Evolutionary conservation across 83 land plant species (phyloP).

Genomic region (Isoetes engelmannii): DNA sequence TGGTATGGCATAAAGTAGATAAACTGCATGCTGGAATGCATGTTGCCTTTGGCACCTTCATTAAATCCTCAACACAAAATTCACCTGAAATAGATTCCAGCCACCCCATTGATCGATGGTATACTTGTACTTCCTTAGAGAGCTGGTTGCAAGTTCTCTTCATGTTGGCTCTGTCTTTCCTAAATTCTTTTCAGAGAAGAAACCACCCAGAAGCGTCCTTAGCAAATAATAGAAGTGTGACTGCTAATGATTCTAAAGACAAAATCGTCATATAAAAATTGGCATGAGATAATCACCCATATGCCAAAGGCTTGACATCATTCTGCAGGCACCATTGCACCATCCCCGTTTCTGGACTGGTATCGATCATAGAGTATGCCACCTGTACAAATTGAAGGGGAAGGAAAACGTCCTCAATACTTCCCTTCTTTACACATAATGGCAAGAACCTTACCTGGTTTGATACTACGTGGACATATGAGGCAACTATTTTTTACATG

Average conservation of each 20-base stretch:
- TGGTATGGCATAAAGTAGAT: constrained; percentile 3
- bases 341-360: constrained; percentile 33
- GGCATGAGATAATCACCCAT: constrained; percentile 27
- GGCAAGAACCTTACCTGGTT: no score
- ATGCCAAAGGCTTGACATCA: constrained; percentile 31
- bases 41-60: background rate
- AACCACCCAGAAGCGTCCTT: constrained; percentile 39
- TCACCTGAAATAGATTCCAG: constrained; percentile 35
- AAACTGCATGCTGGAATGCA: background rate
- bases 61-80: background rate
- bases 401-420: no score
- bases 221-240: background rate
- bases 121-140: constrained; percentile 30
- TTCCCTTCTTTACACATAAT: no score
- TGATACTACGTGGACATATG: constrained; percentile 6
- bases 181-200: constrained; percentile 28
- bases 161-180: constrained; percentile 33
- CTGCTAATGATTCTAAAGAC: background rate
- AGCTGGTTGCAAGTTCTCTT: constrained; percentile 25
- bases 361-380: constrained; percentile 31
- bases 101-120: constrained; percentile 35
- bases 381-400: constrained; percentile 26
- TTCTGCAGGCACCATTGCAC: constrained; percentile 32
- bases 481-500: no score
- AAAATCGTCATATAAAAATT: background rate